Conservation (phyloP, 1,284 basidiomycete genomes). For the Meripilus lineatus region DNA sequence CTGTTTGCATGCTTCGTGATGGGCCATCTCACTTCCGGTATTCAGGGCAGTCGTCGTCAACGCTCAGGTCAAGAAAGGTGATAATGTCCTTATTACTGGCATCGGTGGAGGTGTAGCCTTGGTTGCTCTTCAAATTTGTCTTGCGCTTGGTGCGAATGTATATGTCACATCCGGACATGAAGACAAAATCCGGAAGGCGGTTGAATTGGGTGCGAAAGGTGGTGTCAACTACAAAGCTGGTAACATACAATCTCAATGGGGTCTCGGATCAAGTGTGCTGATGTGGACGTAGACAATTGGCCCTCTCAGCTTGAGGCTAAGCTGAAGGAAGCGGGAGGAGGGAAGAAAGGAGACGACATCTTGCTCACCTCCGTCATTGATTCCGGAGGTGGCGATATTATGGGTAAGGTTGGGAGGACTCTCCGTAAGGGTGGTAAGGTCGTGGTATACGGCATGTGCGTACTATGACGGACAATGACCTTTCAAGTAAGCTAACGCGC, state of each 20-base stretch:
- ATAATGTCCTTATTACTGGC: constrained; percentile 78
- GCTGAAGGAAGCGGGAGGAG: constrained; percentile 37
- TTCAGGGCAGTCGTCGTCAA: constrained; percentile 68
- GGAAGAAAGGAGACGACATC: constrained; percentile 18
- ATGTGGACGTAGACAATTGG: constrained; percentile 57
- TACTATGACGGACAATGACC: constrained; percentile 8
- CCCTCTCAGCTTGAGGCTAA: constrained; percentile 47
- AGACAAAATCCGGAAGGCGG: constrained; percentile 68
- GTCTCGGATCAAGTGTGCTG: neutral
- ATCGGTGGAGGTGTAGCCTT: constrained; percentile 84
- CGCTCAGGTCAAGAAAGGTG: constrained; percentile 55
- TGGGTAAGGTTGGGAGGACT: constrained; percentile 49
- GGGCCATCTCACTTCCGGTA: no score
- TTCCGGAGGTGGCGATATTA: constrained; percentile 76
- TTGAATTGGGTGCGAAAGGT: constrained; percentile 69
- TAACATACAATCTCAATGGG: constrained; percentile 25
- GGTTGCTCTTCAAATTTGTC: constrained; percentile 69
- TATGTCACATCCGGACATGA: constrained; percentile 77
- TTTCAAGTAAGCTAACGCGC: constrained; percentile 54
- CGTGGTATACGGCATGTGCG: constrained; percentile 77
- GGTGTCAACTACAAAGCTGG: constrained; percentile 74
- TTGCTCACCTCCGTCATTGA: constrained; percentile 75
- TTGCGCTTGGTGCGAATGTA: constrained; percentile 75
- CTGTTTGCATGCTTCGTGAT: no score
- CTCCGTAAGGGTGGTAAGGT: constrained; percentile 70